phyloP scores from a whole-genome alignment of 345 rosid genomes.

The Acer yangbiense region DNA sequence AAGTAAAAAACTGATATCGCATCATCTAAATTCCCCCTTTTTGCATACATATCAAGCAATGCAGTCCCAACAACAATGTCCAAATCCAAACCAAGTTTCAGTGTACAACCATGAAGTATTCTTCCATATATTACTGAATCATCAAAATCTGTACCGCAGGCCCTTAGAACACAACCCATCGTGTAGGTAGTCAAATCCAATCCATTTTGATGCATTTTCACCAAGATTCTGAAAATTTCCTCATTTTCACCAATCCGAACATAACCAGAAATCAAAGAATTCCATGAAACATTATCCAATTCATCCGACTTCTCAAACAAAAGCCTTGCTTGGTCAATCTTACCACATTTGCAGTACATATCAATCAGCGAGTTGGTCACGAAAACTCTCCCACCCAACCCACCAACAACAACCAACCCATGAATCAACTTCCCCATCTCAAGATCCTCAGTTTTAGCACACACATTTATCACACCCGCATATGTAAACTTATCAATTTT shows the following conservation, averaged over 20 bases:
- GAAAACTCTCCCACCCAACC: conserved; percentile 30
- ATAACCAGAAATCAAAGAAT: conserved; percentile 53
- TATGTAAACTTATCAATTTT: conserved; percentile 53
- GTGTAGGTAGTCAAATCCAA: conserved; percentile 36
- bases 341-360: conserved; percentile 51
- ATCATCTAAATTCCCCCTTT: conserved; percentile 39
- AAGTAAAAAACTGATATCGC: conserved; percentile 33
- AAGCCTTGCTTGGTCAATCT: conserved; percentile 41
- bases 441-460: conserved; percentile 44
- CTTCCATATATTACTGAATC: conserved; percentile 34
- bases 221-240: conserved; percentile 40
- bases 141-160: conserved; percentile 36
- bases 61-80: conserved; percentile 54
- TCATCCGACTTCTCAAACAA: conserved; percentile 42
- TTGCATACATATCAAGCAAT: conserved; percentile 57
- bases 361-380: conserved; percentile 42
- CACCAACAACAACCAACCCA: conserved; percentile 43
- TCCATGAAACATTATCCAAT: conserved; percentile 52
- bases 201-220: conserved; percentile 45
- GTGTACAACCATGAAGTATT: conserved; percentile 43
- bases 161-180: conserved; percentile 51
- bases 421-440: conserved; percentile 42
- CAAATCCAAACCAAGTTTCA: conserved; percentile 42
- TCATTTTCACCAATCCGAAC: conserved; percentile 38
- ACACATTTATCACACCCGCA: conserved; percentile 45